Evolutionary conservation across 352 stramenopile species (phyloP).

Genomic region (Phytopythium litorale): DNA sequence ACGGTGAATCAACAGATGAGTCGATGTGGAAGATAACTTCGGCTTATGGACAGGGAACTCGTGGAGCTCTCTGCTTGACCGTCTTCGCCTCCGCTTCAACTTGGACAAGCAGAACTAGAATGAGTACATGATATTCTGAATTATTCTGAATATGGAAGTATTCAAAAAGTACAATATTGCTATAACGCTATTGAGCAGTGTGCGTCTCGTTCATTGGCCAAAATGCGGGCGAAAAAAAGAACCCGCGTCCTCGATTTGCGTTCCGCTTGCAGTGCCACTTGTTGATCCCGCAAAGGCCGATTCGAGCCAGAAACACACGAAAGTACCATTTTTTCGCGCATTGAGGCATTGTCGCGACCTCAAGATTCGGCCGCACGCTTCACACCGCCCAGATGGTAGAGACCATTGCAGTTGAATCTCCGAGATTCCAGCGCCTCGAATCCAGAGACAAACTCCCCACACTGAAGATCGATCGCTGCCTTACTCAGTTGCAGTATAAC

Average conservation of each 20-base stretch:
- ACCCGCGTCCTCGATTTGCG: neutral
- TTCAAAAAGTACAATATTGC: neutral
- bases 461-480: neutral
- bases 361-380: neutral
- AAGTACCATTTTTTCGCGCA: neutral
- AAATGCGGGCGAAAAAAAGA: neutral
- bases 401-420: slow-evolving; percentile 1
- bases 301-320: neutral
- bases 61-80: too few relatives aligned
- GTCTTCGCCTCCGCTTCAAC: neutral
- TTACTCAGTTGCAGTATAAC: slow-evolving; percentile 1
- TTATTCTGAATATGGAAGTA: too few relatives aligned
- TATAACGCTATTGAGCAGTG: neutral
- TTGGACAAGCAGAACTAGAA: neutral
- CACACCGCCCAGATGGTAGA: neutral
- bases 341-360: neutral
- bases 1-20: too few relatives aligned
- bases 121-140: neutral
- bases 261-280: neutral
- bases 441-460: neutral
- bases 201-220: neutral
- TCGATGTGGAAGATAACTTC: too few relatives aligned
- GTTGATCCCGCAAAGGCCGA: neutral
- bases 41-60: too few relatives aligned
- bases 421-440: neutral